A percentile compares a stretch with the other conserved stretches of the same genome.
Evolutionary conservation across 2,329 filamentous ascomycete species (phyloP).

Genomic region (Dothideomycetes sp.): DNA sequence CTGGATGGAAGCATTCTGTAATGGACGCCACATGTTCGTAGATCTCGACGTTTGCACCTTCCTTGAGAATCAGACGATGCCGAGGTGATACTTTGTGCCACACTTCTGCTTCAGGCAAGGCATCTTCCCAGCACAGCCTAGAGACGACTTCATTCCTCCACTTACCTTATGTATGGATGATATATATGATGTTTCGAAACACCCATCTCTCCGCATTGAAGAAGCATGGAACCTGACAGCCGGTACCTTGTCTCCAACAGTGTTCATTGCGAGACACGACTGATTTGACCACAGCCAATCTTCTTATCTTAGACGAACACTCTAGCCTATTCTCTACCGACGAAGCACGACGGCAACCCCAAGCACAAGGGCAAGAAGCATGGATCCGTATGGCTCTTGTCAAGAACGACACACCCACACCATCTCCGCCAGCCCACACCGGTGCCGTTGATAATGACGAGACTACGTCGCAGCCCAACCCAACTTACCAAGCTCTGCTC

Average conservation of each 20-base stretch:
- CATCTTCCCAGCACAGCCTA: no score
- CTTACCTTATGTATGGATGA: no score
- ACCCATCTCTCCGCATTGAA: neutral
- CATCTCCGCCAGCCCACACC: no score
- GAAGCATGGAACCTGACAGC: conserved; percentile 1
- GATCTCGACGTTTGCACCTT: no score
- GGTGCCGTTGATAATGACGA: no score
- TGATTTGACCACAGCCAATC: neutral
- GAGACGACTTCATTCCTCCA: no score
- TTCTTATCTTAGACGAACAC: conserved; percentile 1
- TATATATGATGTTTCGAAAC: neutral
- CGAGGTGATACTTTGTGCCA: no score
- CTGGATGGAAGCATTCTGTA: no score
- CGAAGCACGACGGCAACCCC: neutral
- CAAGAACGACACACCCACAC: conserved; percentile 1
- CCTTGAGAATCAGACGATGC: no score
- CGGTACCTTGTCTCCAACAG: neutral
- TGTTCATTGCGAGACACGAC: neutral
- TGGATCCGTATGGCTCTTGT: conserved; percentile 3
- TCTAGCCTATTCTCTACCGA: neutral
- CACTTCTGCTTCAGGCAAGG: no score
- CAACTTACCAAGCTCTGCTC: conserved; percentile 1
- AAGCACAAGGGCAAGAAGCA: neutral
- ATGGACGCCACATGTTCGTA: no score
- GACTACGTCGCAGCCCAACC: no score